Percentiles rank a stretch among this genome's conserved stretches.
phyloP scores from a whole-genome alignment of 2,329 filamentous ascomycete species.

The Tricladium varicosporioides region DNA sequence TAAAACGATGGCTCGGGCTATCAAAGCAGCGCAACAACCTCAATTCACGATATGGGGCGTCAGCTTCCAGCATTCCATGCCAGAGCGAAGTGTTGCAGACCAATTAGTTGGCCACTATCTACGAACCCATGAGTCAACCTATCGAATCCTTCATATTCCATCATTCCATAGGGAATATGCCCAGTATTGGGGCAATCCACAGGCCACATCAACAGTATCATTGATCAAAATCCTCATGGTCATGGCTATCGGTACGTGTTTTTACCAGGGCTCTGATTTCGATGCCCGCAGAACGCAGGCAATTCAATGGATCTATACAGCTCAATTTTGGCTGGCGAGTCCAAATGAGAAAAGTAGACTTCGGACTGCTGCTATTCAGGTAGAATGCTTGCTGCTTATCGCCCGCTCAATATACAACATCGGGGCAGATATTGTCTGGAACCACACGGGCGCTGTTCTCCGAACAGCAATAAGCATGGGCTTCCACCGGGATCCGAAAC shows the following conservation, averaged over 20 bases:
- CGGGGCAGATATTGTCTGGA: slow-evolving; percentile 51
- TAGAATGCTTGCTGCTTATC: slow-evolving; percentile 49
- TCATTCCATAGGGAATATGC: slow-evolving; percentile 44
- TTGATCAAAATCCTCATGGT: slow-evolving; percentile 26
- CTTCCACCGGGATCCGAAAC: slow-evolving; percentile 54
- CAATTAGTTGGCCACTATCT: slow-evolving; percentile 41
- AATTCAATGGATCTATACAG: slow-evolving; percentile 25
- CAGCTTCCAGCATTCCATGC: slow-evolving; percentile 19
- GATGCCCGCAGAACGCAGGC: slow-evolving; percentile 13
- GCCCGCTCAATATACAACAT: slow-evolving; percentile 48
- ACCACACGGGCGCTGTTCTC: slow-evolving; percentile 47
- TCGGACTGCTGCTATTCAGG: slow-evolving; percentile 49
- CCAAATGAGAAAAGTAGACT: slow-evolving; percentile 47
- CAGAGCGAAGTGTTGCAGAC: slow-evolving; percentile 33
- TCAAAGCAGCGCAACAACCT: slow-evolving; percentile 17
- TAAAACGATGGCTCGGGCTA: slow-evolving; percentile 21
- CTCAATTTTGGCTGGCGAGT: slow-evolving; percentile 23
- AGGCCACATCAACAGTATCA: slow-evolving; percentile 10
- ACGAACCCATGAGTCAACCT: slow-evolving; percentile 41
- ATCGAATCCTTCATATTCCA: slow-evolving; percentile 46
- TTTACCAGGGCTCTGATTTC: slow-evolving; percentile 17
- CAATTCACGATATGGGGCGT: slow-evolving; percentile 14
- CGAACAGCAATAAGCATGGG: slow-evolving; percentile 57
- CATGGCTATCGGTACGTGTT: slow-evolving; percentile 25
- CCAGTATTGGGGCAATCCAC: slow-evolving; percentile 38